phyloP scores from a whole-genome alignment of 179 eudicot species.

The Spinacia oleracea region DNA sequence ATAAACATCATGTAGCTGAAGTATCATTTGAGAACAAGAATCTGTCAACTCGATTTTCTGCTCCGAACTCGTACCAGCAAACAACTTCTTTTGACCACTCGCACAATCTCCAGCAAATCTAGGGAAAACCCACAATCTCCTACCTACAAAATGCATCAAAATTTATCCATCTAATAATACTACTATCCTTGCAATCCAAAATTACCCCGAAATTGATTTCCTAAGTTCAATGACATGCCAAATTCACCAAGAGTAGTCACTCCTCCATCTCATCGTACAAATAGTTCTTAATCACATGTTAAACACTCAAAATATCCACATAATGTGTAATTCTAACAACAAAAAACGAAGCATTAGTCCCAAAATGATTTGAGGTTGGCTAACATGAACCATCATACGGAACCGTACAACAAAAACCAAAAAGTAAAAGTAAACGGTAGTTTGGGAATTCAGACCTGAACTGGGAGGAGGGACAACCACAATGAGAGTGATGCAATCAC shows the following conservation, averaged over 20 bases:
- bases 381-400: too few relatives aligned
- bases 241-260: neutral
- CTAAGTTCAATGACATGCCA: neutral
- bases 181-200: neutral
- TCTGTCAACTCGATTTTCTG: slow-evolving; percentile 80
- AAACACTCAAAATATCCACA: neutral
- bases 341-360: too few relatives aligned
- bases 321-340: neutral
- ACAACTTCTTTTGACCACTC: slow-evolving; percentile 61
- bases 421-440: neutral
- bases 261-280: neutral
- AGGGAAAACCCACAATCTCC: slow-evolving; percentile 85
- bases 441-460: slow-evolving; percentile 38
- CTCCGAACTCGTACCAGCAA: slow-evolving; percentile 58
- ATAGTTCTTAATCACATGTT: neutral
- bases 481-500: slow-evolving; percentile 81
- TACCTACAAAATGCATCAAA: slow-evolving; percentile 44
- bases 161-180: neutral
- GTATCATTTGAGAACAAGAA: slow-evolving; percentile 91
- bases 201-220: neutral
- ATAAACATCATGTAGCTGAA: slow-evolving; percentile 88
- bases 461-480: slow-evolving; percentile 76
- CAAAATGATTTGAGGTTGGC: too few relatives aligned
- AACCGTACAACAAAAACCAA: too few relatives aligned
- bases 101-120: slow-evolving; percentile 97